Base-by-base conservation (phyloP, 805 yeast species). In the Ogataea parapolymorpha region DNA sequence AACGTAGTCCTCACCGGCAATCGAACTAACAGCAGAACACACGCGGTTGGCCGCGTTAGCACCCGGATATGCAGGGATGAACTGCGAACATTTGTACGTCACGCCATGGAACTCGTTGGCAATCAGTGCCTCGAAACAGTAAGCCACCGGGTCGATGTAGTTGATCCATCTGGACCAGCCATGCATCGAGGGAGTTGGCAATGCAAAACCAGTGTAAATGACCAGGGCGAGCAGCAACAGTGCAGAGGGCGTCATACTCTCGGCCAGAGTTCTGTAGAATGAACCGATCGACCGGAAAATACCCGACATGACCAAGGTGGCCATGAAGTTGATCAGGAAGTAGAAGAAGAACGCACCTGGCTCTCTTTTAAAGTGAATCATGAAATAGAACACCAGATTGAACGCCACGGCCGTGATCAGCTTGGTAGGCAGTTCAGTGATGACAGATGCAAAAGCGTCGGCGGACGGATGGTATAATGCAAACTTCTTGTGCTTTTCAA, bases 161-260 rank as follows among this genome's bases (percentile, higher is more conserved):
- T 74, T 73, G 44, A 79, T 75, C 83, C 82, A 79, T 51, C 77
- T 68, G 26, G 77, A 71, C 83, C 84, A 79, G 11, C 81, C 79
- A 44, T 70, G 64, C 75, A 77, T 75, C 34, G 67, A 62, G 4
- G 71, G 67, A 24, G 72, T 70, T 23, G 82, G 83, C 44, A 77
- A 63, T 23, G 72, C 75, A 58, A 77, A 78, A 29, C 82, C 82
- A 3, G 78, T 70, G 55, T 67, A 77, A 55, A 75, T 66, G 5
- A 72, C 59, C 49, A 77, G 51, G 8, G 70, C 72, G 35, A 76
- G 58, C 47, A 78, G 58, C 36, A 78, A 45, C 32, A 75, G 49
- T 7, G 80, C 65, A 1, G 81, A 75, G 2, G 82, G 81, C 7
- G 77, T 75, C 75, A 77, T 71, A 11, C 82, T 74, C 45, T 71